These are phyloP conservation scores for Eucalyptus decipiens DNA, from an alignment of 345 rosid genomes.

Conservation along the genomic window DNA sequence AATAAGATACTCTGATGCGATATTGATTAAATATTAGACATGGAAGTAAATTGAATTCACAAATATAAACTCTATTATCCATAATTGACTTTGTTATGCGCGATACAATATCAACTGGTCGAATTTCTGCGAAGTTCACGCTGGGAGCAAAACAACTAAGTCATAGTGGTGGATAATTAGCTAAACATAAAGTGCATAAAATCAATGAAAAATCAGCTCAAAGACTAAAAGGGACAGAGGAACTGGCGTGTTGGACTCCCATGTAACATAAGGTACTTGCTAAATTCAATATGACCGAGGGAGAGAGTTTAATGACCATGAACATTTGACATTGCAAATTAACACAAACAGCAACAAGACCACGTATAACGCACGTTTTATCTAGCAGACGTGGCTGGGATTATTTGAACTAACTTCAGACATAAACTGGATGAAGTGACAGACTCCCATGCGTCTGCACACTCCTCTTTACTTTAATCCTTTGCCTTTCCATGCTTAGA, in stretches of 20 bases:
- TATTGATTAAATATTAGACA: not conserved
- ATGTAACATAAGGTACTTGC: not conserved
- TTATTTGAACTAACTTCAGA: not conserved
- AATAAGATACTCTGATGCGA: not conserved
- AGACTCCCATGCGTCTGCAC: not conserved
- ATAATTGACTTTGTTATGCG: not conserved
- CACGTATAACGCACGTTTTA: not conserved
- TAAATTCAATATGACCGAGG: not conserved
- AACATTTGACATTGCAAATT: not conserved
- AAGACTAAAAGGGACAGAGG: not conserved
- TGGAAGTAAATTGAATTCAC: not conserved
- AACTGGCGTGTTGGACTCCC: not conserved
- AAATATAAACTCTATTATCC: not conserved
- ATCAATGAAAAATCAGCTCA: not conserved
- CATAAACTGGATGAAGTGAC: not conserved
- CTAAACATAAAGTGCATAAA: not conserved
- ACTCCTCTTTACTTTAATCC: not conserved
- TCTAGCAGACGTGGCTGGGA: not conserved
- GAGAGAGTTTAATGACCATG: not conserved
- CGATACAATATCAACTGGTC: not conserved
- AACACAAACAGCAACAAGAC: not conserved
- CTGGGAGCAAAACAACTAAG: not conserved
- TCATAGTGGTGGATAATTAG: not conserved
- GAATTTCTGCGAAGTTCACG: not conserved
- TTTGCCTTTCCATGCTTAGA: slow-evolving; percentile 9